Evolutionary conservation across 1,284 basidiomycete species (phyloP).

Genomic region (Phenoliferia sp.): DNA sequence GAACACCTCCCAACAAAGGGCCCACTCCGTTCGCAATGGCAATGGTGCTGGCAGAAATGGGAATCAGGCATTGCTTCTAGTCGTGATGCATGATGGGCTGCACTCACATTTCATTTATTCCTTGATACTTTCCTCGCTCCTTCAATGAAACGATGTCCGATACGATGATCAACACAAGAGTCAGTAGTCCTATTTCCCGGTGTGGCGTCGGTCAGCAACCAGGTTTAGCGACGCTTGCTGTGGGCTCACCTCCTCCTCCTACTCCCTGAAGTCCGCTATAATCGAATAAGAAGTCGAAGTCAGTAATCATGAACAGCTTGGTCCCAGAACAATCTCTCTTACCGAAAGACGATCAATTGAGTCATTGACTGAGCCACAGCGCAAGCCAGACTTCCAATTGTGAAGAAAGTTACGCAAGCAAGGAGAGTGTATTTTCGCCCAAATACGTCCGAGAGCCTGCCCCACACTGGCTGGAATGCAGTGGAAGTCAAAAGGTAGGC

Average conservation of each 20-base stretch:
- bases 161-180: not conserved
- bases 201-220: too few species aligned
- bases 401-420: slow-evolving; percentile 57
- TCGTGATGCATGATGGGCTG: not conserved
- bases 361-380: slow-evolving; percentile 60
- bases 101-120: slow-evolving; percentile 21
- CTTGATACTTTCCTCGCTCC: slow-evolving; percentile 51
- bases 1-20: slow-evolving; percentile 43
- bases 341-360: slow-evolving; percentile 67
- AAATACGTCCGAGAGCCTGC: slow-evolving; percentile 58
- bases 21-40: slow-evolving; percentile 42
- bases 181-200: not conserved
- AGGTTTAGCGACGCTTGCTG: slow-evolving; percentile 25
- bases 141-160: slow-evolving; percentile 50
- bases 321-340: too few species aligned
- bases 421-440: slow-evolving; percentile 64
- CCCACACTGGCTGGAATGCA: slow-evolving; percentile 61
- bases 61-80: not conserved
- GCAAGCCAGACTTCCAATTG: slow-evolving; percentile 44
- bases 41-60: slow-evolving; percentile 34
- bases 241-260: slow-evolving; percentile 63
- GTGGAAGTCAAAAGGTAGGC: slow-evolving; percentile 62
- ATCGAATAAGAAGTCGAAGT: too few species aligned
- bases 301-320: too few species aligned
- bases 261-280: slow-evolving; percentile 61